phyloP scores from a whole-genome alignment of 768 basidiomycete genomes.

The Tephrocybe sp. region DNA sequence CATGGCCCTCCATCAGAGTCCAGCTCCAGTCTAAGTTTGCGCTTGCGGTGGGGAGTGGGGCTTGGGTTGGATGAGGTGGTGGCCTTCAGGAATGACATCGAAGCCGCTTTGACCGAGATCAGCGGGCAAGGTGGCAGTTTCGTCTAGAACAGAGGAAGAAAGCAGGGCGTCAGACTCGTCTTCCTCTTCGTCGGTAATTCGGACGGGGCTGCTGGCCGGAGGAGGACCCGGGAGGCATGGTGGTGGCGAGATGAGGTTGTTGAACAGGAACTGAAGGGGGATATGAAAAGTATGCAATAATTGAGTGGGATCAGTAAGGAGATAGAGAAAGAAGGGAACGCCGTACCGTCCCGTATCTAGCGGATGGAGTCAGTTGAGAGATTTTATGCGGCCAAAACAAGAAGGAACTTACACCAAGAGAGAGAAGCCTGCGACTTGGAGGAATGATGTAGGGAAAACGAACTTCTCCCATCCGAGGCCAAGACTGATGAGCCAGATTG shows the following conservation, averaged over 20 bases:
- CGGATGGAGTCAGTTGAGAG: constrained; percentile 4
- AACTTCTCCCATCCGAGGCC: constrained; percentile 89
- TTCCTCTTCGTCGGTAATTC: constrained; percentile 52
- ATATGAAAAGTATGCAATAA: neutral
- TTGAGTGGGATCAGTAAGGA: constrained; percentile 7
- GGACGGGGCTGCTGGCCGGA: constrained; percentile 26
- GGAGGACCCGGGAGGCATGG: constrained; percentile 57
- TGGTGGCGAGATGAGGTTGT: constrained; percentile 72
- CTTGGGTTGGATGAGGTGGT: constrained; percentile 21
- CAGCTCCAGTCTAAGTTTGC: neutral
- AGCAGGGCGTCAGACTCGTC: constrained; percentile 61
- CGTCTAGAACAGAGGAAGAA: constrained; percentile 52
- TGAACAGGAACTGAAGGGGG: constrained; percentile 75
- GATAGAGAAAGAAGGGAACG: constrained; percentile 11
- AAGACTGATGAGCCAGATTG: constrained; percentile 94
- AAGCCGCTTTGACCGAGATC: constrained; percentile 83
- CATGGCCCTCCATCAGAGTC: neutral
- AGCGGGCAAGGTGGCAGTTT: constrained; percentile 80
- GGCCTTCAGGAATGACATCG: constrained; percentile 70
- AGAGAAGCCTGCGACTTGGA: constrained; percentile 84
- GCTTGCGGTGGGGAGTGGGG: constrained; percentile 6
- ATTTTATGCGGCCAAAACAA: neutral
- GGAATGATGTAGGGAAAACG: constrained; percentile 74
- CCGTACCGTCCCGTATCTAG: constrained; percentile 83
- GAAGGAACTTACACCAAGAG: constrained; percentile 78